Base-by-base conservation (phyloP, 2,329 filamentous ascomycete genomes). In the Zelopaecilomyces penicillatus region DNA sequence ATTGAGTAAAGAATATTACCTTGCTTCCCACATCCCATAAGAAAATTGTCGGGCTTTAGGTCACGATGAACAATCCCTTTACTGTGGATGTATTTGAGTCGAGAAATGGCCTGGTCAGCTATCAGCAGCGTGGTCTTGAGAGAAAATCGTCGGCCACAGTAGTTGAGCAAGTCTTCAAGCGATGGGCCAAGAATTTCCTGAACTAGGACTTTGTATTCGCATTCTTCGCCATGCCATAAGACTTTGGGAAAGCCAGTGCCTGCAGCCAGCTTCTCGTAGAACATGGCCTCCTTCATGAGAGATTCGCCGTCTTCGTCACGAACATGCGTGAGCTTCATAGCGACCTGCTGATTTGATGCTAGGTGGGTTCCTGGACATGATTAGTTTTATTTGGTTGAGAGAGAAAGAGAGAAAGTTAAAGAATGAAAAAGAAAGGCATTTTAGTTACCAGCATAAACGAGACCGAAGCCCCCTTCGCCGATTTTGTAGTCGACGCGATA, bases 141-240 rank as follows among this genome's bases (percentile, higher is more conserved):
- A 7, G 45, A 42, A 41, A 52, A 48, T 8, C n/a, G 5, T 11
- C 29, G 4, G 27, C 30, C 31, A 39, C 45, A 52, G 39, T 48
- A 48, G 12, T 42, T 43, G 38, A 44, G 84, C 30, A 86, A 71
- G 58, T 86, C 82, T 64, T 85, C 81, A 61, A 85, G 70, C 52
- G 76, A 81, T 42, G 82, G 82, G 46, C 82, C 82, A 46, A 57
- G 49, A 32, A 53, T 36, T 5, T 57, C 51, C 4, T 47, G 38
- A n/a, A 51, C 50, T 36, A 55, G 35, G n/a, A 46, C 49, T 33
- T 47, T 37, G 45, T 52, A 55, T n/a, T 52, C 47, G 31, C 45
- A 36, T 43, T 54, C 45, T 4, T 46, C 30, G n/a, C 53, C 51
- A 39, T 45, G 44, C 50, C 50, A 55, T n/a, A 31, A 42, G 11